Percentiles rank a stretch among this genome's conserved stretches.
Evolutionary conservation across 352 stramenopile genomes (phyloP).

Genomic region (Phytophthora multivora): DNA sequence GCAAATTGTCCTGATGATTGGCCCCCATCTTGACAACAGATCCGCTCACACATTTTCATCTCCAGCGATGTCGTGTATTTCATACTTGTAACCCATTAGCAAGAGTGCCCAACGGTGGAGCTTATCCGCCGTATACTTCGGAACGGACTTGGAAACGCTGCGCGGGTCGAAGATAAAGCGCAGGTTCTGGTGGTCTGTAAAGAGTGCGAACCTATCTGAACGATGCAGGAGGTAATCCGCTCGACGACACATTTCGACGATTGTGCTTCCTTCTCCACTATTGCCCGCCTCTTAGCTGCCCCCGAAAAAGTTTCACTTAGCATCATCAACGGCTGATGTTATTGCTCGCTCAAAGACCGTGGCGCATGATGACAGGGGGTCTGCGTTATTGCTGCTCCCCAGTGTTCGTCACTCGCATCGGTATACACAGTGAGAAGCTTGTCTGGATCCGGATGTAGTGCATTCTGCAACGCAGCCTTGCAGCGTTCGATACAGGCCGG

Average conservation of each 20-base stretch:
- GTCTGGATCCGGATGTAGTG: neutral
- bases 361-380: neutral
- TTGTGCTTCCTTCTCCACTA: conserved; percentile 12
- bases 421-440: neutral
- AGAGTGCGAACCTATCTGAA: neutral
- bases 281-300: neutral
- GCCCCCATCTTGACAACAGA: conserved; percentile 9
- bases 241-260: conserved; percentile 3
- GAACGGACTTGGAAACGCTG: neutral
- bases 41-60: conserved; percentile 11
- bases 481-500: neutral
- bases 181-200: conserved; percentile 2
- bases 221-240: conserved; percentile 13
- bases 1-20: neutral
- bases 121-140: neutral
- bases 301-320: conserved; percentile 2
- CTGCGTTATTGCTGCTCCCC: conserved; percentile 2
- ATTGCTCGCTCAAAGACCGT: neutral
- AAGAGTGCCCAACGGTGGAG: neutral
- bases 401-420: conserved; percentile 6
- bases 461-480: neutral
- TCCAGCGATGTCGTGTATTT: conserved; percentile 22
- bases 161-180: conserved; percentile 3
- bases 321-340: conserved; percentile 4
- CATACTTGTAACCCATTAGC: conserved; percentile 2